Conservation (phyloP, 106 monocot genomes). For the Triglochin maritima region DNA sequence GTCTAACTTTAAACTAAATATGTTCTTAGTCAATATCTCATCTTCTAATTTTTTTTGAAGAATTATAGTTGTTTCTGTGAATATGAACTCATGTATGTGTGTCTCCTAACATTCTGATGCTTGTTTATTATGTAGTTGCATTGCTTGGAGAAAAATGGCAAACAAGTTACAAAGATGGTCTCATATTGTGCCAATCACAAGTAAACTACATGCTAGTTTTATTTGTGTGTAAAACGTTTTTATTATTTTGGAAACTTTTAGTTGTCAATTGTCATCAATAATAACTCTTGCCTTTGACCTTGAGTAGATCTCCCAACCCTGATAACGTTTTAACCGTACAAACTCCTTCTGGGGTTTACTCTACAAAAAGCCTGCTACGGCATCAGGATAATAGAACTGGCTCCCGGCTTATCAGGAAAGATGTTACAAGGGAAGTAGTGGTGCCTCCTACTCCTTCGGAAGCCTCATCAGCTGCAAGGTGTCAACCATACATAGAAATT, state of each 20-base stretch:
- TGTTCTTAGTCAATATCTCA: no score
- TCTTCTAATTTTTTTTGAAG: no score
- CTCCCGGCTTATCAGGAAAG: constrained; percentile 39
- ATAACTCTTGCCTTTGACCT: background rate
- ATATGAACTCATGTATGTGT: background rate
- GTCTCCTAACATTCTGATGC: background rate
- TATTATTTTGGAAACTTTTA: background rate
- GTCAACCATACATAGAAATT: constrained; percentile 8
- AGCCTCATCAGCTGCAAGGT: constrained; percentile 26
- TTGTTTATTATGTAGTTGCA: constrained; percentile 48
- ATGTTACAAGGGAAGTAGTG: background rate
- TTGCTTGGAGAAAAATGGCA: constrained; percentile 61
- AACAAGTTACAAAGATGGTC: constrained; percentile 67
- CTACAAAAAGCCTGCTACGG: constrained; percentile 48
- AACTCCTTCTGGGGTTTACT: constrained; percentile 50
- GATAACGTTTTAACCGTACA: constrained; percentile 72
- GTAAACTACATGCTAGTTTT: constrained; percentile 21
- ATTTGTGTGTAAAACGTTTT: background rate
- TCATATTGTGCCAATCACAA: constrained; percentile 88
- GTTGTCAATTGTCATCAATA: background rate
- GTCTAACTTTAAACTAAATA: no score
- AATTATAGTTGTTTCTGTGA: background rate
- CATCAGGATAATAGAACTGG: constrained; percentile 37
- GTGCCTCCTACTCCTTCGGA: background rate
- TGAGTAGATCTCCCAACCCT: constrained; percentile 59